Evolutionary conservation across 805 yeast genomes (phyloP).

Genomic region (Nakazawaea wickerhamii): DNA sequence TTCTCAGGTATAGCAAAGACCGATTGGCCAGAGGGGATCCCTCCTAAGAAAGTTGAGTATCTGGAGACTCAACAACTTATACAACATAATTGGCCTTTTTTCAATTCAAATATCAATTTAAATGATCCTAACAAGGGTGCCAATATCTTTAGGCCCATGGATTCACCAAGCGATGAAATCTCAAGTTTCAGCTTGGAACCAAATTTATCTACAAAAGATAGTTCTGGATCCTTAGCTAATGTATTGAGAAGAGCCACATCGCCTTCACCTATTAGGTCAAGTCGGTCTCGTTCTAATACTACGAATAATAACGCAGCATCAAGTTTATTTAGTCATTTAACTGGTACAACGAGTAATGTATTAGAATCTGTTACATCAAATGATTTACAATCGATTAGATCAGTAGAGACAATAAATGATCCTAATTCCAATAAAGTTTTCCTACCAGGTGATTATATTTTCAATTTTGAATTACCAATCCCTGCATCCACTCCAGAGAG

Average conservation of each 20-base stretch:
- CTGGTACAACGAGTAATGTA: conserved; percentile 5
- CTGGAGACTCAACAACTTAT: conserved; percentile 61
- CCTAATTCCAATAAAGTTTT: conserved; percentile 35
- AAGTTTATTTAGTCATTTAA: conserved; percentile 9
- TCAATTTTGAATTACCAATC: conserved; percentile 85
- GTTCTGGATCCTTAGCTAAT: conserved; percentile 22
- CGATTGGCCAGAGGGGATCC: conserved; percentile 98
- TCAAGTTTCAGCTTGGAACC: conserved; percentile 31
- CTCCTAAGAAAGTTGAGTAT: conserved; percentile 72
- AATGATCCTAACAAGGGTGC: conserved; percentile 33
- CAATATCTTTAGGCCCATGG: conserved; percentile 33
- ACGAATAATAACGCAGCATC: conserved; percentile 11
- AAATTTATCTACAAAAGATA: conserved; percentile 17
- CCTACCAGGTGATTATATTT: conserved; percentile 85
- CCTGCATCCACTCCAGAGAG: conserved; percentile 82
- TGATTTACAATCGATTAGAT: conserved; percentile 20
- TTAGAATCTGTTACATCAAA: conserved; percentile 10
- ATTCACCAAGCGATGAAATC: conserved; percentile 26
- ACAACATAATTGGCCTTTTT: conserved; percentile 90
- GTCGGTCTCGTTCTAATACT: conserved; percentile 5
- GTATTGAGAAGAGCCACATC: conserved; percentile 23
- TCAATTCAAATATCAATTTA: conserved; percentile 30
- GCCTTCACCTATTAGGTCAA: conserved; percentile 18
- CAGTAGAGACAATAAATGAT: conserved; percentile 19
- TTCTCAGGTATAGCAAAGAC: conserved; percentile 71